A percentile compares a stretch with the other conserved stretches of the same genome.
Conservation (phyloP, 305 asterid genomes). For the Solanum hybrid region DNA sequence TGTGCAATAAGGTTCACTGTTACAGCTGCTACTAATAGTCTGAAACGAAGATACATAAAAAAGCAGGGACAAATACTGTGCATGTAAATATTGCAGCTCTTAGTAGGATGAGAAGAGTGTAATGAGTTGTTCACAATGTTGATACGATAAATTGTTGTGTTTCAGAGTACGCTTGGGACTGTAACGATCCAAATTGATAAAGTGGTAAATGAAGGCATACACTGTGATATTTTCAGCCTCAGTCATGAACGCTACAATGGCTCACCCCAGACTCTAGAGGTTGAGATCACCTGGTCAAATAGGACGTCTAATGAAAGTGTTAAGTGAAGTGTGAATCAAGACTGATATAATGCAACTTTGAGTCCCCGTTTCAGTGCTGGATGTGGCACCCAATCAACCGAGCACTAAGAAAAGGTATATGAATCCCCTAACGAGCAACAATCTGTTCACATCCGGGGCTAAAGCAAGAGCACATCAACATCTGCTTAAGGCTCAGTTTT, state of each 20-base stretch:
- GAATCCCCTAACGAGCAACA: background rate
- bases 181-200: conserved; percentile 89
- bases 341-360: background rate
- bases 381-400: background rate
- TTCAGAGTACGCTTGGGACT: conserved; percentile 83
- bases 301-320: conserved; percentile 26
- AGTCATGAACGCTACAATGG: conserved; percentile 37
- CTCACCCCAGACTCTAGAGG: conserved; percentile 52
- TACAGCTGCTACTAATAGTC: background rate
- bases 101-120: background rate
- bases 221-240: conserved; percentile 51
- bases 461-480: background rate
- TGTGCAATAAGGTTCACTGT: background rate
- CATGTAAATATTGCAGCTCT: background rate
- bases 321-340: background rate
- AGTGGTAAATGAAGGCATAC: conserved; percentile 73
- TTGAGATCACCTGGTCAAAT: conserved; percentile 72
- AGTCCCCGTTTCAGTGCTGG: background rate
- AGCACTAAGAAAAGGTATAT: background rate
- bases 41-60: background rate
- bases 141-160: background rate
- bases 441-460: background rate
- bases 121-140: background rate
- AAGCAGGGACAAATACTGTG: background rate
- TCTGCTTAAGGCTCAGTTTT: background rate